Conservation (phyloP, 1,284 basidiomycete genomes). For the Coniferiporia sulphurascens region DNA sequence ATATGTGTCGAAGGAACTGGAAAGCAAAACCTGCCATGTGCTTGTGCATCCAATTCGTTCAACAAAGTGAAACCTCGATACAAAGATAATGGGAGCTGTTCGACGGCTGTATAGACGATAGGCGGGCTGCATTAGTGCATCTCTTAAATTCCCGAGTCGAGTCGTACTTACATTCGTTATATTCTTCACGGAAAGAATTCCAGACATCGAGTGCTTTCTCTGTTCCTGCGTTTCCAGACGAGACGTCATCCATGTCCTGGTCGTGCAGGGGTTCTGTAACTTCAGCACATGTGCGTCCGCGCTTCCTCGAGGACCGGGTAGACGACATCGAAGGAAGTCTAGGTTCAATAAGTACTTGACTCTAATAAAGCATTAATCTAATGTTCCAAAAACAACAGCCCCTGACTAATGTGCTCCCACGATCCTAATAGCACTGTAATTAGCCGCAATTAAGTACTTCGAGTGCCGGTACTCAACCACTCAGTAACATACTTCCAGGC, state of each 20-base stretch:
- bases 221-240: slow-evolving; percentile 24
- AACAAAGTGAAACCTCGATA: slow-evolving; percentile 77
- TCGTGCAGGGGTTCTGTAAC: background rate
- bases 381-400: too few species aligned
- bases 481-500: too few species aligned
- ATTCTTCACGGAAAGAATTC: slow-evolving; percentile 75
- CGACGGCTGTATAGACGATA: slow-evolving; percentile 52
- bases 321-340: background rate
- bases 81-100: slow-evolving; percentile 82
- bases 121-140: background rate
- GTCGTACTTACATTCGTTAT: slow-evolving; percentile 58
- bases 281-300: slow-evolving; percentile 1
- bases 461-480: too few species aligned
- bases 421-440: too few species aligned
- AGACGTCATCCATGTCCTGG: slow-evolving; percentile 13
- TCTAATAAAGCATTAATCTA: too few species aligned
- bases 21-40: slow-evolving; percentile 43
- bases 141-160: too few species aligned
- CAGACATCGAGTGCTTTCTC: slow-evolving; percentile 62
- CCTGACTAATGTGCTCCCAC: too few species aligned
- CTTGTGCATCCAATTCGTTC: slow-evolving; percentile 78
- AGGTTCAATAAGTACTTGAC: background rate
- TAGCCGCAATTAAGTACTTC: too few species aligned
- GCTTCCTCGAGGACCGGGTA: slow-evolving; percentile 4
- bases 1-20: background rate